Evolutionary conservation across 2,329 filamentous ascomycete species (phyloP).

Genomic region (Camillea tinctor): DNA sequence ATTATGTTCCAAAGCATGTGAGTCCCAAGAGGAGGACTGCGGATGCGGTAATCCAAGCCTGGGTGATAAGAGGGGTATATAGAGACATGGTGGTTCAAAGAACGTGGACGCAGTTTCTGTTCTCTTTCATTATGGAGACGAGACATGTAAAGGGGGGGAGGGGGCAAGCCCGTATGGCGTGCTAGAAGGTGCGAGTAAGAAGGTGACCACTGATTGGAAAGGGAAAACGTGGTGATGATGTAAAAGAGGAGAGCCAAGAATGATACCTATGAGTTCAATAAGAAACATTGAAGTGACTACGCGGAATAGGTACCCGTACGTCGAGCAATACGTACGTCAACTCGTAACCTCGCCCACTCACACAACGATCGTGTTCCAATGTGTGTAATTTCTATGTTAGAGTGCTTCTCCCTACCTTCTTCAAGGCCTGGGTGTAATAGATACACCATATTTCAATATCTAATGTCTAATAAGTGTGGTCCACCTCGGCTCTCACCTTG

Average conservation of each 20-base stretch:
- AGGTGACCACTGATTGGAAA: background rate
- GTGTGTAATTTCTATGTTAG: background rate
- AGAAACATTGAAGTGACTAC: background rate
- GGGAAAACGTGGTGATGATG: no score
- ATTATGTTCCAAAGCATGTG: conserved; percentile 29
- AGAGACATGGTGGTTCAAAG: background rate
- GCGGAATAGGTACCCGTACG: background rate
- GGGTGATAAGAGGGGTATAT: background rate
- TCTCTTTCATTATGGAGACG: background rate
- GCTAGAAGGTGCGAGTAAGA: background rate
- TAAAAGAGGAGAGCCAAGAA: no score
- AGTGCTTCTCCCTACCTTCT: background rate
- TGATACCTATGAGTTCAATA: no score
- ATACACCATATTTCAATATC: background rate
- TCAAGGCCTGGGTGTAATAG: background rate
- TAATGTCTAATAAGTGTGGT: background rate
- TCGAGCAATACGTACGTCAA: background rate
- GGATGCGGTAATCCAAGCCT: background rate
- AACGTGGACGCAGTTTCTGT: background rate
- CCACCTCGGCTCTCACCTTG: background rate
- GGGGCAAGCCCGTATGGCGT: background rate
- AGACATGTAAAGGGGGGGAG: background rate
- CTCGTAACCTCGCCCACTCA: no score
- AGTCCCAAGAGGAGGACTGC: background rate
- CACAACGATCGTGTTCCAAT: no score